These are phyloP conservation scores for Linnemannia exigua DNA, from an alignment of 192 early-diverging fungal species.

Conservation along the genomic window DNA sequence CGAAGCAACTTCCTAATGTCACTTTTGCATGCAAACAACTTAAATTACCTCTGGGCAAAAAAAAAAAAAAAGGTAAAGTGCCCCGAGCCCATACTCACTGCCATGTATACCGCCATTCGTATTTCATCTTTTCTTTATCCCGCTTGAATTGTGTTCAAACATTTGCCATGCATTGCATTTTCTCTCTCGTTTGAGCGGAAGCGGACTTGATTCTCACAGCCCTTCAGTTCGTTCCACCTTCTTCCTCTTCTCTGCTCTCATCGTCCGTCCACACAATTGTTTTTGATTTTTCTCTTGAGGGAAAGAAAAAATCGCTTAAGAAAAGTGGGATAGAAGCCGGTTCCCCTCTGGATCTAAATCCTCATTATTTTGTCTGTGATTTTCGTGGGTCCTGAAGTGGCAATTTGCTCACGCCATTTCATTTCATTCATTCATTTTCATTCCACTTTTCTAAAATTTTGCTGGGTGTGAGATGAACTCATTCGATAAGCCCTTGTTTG, in stretches of 20 bases:
- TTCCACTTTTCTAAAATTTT: too few species aligned
- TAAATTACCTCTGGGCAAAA: neutral
- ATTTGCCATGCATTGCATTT: neutral
- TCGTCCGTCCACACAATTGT: neutral
- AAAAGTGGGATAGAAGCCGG: slow-evolving; percentile 32
- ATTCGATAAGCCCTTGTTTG: too few species aligned
- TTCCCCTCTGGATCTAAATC: slow-evolving; percentile 10
- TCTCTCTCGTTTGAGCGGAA: too few species aligned
- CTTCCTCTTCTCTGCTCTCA: neutral
- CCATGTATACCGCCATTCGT: neutral
- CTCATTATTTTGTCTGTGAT: neutral
- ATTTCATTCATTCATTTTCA: neutral
- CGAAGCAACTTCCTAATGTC: neutral
- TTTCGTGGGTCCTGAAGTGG: neutral
- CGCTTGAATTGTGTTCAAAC: neutral
- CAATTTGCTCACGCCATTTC: neutral
- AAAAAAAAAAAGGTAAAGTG: neutral
- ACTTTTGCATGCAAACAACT: slow-evolving; percentile 3
- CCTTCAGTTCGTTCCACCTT: too few species aligned
- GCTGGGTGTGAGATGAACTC: too few species aligned
- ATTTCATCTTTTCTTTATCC: neutral
- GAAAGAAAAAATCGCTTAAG: neutral
- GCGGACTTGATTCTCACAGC: too few species aligned
- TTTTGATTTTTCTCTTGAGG: neutral
- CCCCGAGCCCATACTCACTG: neutral